phyloP scores from a whole-genome alignment of 305 asterid species.

The Fraxinus floribunda region DNA sequence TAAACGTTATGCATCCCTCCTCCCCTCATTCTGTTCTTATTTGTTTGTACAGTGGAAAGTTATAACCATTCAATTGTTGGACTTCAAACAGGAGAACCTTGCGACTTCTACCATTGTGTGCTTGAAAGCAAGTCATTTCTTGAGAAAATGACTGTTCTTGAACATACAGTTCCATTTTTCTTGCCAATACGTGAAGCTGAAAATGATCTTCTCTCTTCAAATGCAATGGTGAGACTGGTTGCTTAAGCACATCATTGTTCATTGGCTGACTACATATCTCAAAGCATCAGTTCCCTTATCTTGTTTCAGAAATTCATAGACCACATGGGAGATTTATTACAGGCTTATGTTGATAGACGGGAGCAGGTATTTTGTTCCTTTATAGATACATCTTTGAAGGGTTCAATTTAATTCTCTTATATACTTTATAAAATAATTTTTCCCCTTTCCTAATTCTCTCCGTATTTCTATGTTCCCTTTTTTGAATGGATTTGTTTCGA shows the following conservation, averaged over 20 bases:
- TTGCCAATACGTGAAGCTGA: conserved; percentile 93
- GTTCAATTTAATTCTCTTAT: background rate
- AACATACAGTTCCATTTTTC: conserved; percentile 93
- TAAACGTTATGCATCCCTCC: background rate
- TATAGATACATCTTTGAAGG: conserved; percentile 2
- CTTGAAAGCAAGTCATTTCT: conserved; percentile 99
- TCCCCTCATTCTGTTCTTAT: background rate
- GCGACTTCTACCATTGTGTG: conserved; percentile 92
- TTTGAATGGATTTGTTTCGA: background rate
- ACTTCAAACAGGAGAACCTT: conserved; percentile 78
- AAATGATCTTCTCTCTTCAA: conserved; percentile 77
- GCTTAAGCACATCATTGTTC: conserved; percentile 23
- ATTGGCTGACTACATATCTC: conserved; percentile 16
- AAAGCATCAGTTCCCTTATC: conserved; percentile 17
- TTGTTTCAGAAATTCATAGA: conserved; percentile 91
- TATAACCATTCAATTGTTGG: conserved; percentile 14
- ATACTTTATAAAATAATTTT: background rate
- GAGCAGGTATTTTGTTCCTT: conserved; percentile 73
- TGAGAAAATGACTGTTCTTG: conserved; percentile 92
- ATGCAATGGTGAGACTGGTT: conserved; percentile 75
- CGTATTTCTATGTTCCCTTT: background rate
- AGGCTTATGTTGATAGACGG: conserved; percentile 92
- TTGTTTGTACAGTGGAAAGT: conserved; percentile 1
- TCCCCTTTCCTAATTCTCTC: background rate
- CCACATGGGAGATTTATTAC: conserved; percentile 85